These are phyloP conservation scores for Aulographum hederae DNA, from an alignment of 2,329 filamentous ascomycete genomes.

Conservation along the genomic window DNA sequence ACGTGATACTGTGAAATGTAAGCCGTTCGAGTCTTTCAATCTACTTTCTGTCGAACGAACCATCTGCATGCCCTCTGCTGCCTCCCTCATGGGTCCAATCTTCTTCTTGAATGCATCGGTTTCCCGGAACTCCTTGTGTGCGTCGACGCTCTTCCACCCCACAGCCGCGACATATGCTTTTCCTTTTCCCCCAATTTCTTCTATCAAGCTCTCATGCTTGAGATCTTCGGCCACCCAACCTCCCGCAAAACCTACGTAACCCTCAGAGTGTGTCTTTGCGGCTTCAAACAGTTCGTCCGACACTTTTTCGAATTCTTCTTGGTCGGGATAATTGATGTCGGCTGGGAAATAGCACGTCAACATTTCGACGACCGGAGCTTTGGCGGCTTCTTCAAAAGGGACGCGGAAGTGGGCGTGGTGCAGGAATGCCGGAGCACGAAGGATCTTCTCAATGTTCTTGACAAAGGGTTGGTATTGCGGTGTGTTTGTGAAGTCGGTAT, in stretches of 20 bases:
- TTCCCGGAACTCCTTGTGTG: conserved; percentile 27
- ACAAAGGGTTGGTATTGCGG: no score
- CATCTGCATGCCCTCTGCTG: conserved; percentile 24
- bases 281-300: conserved; percentile 20
- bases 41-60: no score
- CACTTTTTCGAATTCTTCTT: conserved; percentile 13
- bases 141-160: conserved; percentile 33
- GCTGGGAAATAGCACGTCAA: conserved; percentile 24
- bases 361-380: conserved; percentile 31
- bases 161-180: conserved; percentile 24
- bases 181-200: conserved; percentile 15
- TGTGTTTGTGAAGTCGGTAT: no score
- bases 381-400: conserved; percentile 10
- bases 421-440: no score
- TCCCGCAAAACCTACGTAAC: conserved; percentile 11
- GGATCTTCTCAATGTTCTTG: no score
- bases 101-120: conserved; percentile 25
- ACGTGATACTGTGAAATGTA: no score
- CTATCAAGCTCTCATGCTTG: conserved; percentile 7
- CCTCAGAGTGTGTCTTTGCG: conserved; percentile 14
- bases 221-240: conserved; percentile 18
- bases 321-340: conserved; percentile 12
- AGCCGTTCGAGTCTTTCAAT: no score
- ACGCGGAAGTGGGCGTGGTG: conserved; percentile 17
- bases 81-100: conserved; percentile 23